Percentiles rank a stretch among this genome's conserved stretches.
Evolutionary conservation across 2,329 filamentous ascomycete genomes (phyloP).

Genomic region (Pyrenophora graminea): DNA sequence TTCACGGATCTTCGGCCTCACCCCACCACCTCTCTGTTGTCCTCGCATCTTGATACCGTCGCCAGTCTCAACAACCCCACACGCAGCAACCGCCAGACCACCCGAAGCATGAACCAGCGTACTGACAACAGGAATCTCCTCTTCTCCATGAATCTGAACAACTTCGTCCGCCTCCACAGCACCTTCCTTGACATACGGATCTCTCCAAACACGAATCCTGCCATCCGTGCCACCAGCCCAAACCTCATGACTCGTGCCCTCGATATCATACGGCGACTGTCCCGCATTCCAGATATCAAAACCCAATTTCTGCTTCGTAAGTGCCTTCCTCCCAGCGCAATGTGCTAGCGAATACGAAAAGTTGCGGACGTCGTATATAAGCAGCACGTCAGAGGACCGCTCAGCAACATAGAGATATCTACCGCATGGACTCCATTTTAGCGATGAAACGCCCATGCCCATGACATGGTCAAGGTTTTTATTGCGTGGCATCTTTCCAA

Average conservation of each 20-base stretch:
- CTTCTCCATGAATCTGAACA: conserved; percentile 18
- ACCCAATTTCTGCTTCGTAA: conserved; percentile 61
- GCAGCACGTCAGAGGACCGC: conserved; percentile 58
- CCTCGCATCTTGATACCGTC: neutral
- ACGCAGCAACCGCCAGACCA: conserved; percentile 28
- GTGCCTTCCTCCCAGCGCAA: conserved; percentile 49
- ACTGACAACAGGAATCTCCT: conserved; percentile 23
- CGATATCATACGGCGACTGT: conserved; percentile 23
- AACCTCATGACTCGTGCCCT: conserved; percentile 52
- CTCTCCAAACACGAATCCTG: conserved; percentile 49
- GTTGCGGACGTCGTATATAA: conserved; percentile 64
- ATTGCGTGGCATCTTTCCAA: neutral
- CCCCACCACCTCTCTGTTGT: conserved; percentile 14
- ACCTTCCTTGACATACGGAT: conserved; percentile 37
- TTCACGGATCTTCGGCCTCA: conserved; percentile 20
- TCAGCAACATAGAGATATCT: conserved; percentile 64
- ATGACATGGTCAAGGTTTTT: conserved; percentile 7
- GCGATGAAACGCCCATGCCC: conserved; percentile 60
- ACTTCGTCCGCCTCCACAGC: conserved; percentile 45
- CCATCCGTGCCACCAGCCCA: conserved; percentile 66
- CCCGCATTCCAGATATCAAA: conserved; percentile 54
- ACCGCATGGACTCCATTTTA: conserved; percentile 63
- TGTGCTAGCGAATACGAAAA: conserved; percentile 56
- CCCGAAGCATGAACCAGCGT: conserved; percentile 33
- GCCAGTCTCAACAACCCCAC: conserved; percentile 19